A percentile compares a stretch with the other conserved stretches of the same genome.
phyloP scores from a whole-genome alignment of 192 early-diverging fungal species.

The Linnemannia hyalina region DNA sequence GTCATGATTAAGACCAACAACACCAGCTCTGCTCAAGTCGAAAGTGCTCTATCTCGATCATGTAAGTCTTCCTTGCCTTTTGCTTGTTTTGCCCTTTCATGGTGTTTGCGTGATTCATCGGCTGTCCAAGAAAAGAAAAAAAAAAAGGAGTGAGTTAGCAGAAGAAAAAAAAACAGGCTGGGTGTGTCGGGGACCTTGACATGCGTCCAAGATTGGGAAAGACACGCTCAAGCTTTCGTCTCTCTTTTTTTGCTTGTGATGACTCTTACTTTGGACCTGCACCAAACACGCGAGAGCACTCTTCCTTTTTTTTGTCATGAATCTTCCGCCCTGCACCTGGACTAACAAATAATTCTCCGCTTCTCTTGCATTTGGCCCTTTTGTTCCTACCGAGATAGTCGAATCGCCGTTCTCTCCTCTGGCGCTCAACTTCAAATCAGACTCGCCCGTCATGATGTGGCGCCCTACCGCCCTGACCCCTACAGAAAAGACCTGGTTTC shows the following conservation, averaged over 20 bases:
- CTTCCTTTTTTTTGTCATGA: slow-evolving; percentile 3
- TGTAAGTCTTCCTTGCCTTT: slow-evolving; percentile 31
- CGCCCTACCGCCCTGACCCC: slow-evolving; percentile 26
- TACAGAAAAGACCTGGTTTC: slow-evolving; percentile 60
- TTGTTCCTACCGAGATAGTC: background rate
- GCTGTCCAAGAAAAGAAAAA: slow-evolving; percentile 3
- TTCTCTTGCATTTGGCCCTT: background rate
- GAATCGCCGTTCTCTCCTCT: slow-evolving; percentile 38
- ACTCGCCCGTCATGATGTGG: slow-evolving; percentile 48
- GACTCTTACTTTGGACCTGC: background rate
- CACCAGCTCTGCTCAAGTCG: slow-evolving; percentile 24
- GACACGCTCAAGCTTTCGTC: background rate
- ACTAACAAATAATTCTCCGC: background rate
- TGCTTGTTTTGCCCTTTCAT: slow-evolving; percentile 12
- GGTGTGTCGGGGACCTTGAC: background rate
- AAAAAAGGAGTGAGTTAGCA: background rate
- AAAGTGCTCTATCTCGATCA: slow-evolving; percentile 43
- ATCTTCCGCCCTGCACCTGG: slow-evolving; percentile 3
- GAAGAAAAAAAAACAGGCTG: background rate
- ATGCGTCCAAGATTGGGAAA: background rate
- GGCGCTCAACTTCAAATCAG: slow-evolving; percentile 44
- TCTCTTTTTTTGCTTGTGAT: background rate
- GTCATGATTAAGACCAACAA: slow-evolving; percentile 33
- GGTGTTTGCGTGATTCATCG: background rate
- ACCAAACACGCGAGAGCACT: background rate